Evolutionary conservation across 2,329 filamentous ascomycete species (phyloP).

Genomic region (Aspergillus vadensis): DNA sequence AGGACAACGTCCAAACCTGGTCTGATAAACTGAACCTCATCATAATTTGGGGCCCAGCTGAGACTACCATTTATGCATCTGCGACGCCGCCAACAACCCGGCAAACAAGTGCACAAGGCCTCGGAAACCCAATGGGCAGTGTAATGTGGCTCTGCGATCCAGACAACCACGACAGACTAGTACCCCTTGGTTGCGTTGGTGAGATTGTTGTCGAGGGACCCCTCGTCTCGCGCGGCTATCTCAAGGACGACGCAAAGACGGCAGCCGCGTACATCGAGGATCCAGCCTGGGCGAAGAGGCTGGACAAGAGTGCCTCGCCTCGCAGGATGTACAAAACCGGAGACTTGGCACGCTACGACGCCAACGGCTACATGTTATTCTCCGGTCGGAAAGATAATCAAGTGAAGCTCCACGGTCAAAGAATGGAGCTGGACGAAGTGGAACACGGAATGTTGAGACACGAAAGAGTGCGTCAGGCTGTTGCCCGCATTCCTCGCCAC

Average conservation of each 20-base stretch:
- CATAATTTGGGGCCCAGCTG: slow-evolving; percentile 7
- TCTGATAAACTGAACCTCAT: background rate
- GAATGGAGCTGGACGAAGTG: slow-evolving; percentile 9
- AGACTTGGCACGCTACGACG: slow-evolving; percentile 4
- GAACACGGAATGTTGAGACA: background rate
- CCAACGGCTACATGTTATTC: background rate
- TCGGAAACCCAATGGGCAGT: slow-evolving; percentile 7
- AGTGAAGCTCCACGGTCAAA: slow-evolving; percentile 11
- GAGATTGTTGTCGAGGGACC: slow-evolving; percentile 8
- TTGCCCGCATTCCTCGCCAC: background rate
- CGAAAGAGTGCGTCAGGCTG: background rate
- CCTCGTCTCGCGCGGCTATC: background rate
- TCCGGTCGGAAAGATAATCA: slow-evolving; percentile 9
- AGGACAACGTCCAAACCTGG: background rate
- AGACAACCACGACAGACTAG: slow-evolving; percentile 3
- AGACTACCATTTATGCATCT: slow-evolving; percentile 8
- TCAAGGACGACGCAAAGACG: background rate
- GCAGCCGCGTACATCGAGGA: background rate
- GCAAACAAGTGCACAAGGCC: background rate
- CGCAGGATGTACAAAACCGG: slow-evolving; percentile 7
- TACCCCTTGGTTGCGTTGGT: slow-evolving; percentile 5
- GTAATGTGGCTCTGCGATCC: slow-evolving; percentile 7
- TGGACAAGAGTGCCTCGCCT: background rate
- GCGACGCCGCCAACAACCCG: background rate
- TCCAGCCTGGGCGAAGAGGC: background rate